These are phyloP conservation scores for Apiospora phragmitis DNA, from an alignment of 2,329 filamentous ascomycete species.

Conservation along the genomic window DNA sequence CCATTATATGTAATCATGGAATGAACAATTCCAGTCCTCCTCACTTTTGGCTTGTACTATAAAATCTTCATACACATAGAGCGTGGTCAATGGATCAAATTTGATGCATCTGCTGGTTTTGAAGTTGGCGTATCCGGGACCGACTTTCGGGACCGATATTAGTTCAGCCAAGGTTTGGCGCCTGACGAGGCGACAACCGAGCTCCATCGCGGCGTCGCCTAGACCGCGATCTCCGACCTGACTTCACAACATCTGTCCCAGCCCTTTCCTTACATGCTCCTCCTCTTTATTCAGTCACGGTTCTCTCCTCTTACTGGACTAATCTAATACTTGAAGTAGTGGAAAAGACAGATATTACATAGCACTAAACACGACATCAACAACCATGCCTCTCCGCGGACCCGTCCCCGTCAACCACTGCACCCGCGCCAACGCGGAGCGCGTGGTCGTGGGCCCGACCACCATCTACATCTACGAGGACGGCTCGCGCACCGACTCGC, in stretches of 20 bases:
- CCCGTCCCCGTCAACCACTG: conserved; percentile 30
- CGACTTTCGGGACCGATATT: background rate
- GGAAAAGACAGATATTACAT: background rate
- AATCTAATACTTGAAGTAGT: background rate
- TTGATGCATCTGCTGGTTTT: background rate
- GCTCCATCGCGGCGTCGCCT: background rate
- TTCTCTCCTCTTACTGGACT: background rate
- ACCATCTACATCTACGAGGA: conserved; percentile 37
- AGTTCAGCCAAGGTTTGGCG: background rate
- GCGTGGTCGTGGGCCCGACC: conserved; percentile 32
- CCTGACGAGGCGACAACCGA: background rate
- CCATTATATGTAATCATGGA: background rate
- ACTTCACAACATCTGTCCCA: background rate
- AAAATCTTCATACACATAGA: background rate
- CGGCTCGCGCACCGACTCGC: conserved; percentile 34
- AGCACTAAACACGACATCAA: background rate
- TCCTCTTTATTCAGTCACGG: no score
- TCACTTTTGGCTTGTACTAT: background rate
- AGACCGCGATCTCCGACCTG: background rate
- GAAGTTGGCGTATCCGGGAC: background rate
- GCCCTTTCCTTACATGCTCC: no score
- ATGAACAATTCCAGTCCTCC: background rate
- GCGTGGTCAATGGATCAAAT: background rate
- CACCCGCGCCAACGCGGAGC: conserved; percentile 32
- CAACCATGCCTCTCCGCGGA: conserved; percentile 33